phyloP scores from a whole-genome alignment of 805 yeast genomes.

The Monosporozyma unispora region DNA sequence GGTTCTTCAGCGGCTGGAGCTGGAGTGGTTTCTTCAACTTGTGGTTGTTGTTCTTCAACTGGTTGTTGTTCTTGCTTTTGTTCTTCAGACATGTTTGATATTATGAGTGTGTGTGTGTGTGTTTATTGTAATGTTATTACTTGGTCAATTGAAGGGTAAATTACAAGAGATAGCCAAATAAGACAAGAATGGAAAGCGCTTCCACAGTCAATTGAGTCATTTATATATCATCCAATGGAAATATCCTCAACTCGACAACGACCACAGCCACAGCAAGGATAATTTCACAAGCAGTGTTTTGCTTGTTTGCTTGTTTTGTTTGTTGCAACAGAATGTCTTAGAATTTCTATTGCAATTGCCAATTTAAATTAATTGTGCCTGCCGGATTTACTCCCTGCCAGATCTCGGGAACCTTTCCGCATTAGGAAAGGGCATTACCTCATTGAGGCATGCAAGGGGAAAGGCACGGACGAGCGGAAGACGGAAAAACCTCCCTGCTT shows the following conservation, averaged over 20 bases:
- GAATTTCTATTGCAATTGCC: neutral
- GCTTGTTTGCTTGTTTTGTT: neutral
- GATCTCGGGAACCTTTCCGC: neutral
- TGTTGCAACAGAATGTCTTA: neutral
- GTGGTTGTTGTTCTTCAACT: neutral
- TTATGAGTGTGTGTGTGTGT: neutral
- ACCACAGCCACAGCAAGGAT: neutral
- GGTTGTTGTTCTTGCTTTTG: constrained; percentile 2
- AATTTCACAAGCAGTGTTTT: neutral
- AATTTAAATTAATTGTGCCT: neutral
- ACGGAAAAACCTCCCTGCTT: neutral
- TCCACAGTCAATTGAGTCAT: neutral
- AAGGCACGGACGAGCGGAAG: neutral
- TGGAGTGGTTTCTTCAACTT: neutral
- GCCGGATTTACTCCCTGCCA: neutral
- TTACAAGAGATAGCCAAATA: neutral
- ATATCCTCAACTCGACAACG: neutral
- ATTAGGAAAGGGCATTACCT: neutral
- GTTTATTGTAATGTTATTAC: neutral
- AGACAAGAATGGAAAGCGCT: neutral
- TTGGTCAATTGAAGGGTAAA: neutral
- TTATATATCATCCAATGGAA: neutral
- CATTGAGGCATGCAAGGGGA: neutral
- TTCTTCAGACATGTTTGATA: constrained; percentile 4
- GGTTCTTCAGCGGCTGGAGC: constrained; percentile 2